Conservation (phyloP, 2,329 filamentous ascomycete genomes). For the Pseudogymnoascus sp. region DNA sequence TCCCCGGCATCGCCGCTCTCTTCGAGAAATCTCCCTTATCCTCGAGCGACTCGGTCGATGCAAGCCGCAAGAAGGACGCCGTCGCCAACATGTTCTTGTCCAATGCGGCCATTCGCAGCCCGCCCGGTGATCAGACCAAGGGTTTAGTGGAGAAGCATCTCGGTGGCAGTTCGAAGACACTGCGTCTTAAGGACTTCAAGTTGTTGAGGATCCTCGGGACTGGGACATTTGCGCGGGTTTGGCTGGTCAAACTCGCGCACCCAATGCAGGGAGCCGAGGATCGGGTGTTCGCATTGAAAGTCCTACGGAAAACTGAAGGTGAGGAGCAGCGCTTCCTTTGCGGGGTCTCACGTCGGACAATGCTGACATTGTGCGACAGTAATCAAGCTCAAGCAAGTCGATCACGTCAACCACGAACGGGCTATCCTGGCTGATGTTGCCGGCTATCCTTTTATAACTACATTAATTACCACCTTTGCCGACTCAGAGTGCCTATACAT, state of each 20-base stretch:
- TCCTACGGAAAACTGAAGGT: conserved; percentile 58
- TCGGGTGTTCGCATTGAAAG: conserved; percentile 75
- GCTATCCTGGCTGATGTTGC: conserved; percentile 68
- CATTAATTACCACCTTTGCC: conserved; percentile 68
- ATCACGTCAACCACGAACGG: conserved; percentile 78
- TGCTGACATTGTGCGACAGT: conserved; percentile 36
- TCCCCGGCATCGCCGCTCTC: not conserved
- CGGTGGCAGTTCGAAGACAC: not conserved
- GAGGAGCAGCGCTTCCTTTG: conserved; percentile 13
- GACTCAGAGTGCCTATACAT: conserved; percentile 73
- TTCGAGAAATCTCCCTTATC: conserved; percentile 3
- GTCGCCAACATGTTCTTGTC: conserved; percentile 7
- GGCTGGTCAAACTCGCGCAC: conserved; percentile 56
- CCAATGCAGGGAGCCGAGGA: conserved; percentile 43
- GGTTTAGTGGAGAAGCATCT: conserved; percentile 4
- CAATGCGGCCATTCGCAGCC: not conserved
- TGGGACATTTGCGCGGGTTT: conserved; percentile 75
- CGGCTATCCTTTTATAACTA: conserved; percentile 77
- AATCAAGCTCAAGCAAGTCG: conserved; percentile 75
- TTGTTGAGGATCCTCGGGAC: conserved; percentile 7
- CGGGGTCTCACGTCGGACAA: not conserved
- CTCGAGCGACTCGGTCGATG: not conserved
- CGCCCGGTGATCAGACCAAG: not conserved
- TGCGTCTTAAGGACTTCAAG: conserved; percentile 3
- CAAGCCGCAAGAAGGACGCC: conserved; percentile 1